Evolutionary conservation across 2,329 filamentous ascomycete species (phyloP), one percentile per base, ranked within the genome.

Genomic region (Fusarium poae): DNA sequence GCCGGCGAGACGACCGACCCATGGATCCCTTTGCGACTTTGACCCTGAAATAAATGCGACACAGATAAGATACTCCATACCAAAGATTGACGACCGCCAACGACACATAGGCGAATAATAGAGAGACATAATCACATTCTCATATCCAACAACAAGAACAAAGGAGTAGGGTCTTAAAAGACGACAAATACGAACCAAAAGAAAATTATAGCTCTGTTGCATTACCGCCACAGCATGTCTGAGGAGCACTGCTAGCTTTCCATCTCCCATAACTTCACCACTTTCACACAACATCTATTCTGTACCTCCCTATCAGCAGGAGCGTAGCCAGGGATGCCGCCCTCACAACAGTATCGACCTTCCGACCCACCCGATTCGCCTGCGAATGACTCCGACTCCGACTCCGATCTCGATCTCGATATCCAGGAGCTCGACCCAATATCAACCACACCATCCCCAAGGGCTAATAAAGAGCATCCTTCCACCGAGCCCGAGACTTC

Each of bases 391-490:
- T 92, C 90, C 77, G 92, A 94, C 77, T 92, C 90, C 77, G 92
- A 94, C 58, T 79, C 80, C 66, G 91, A 95, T 77, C 87, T 96
- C 74, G 91, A 94, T 74, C 85, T 96, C 73, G 91, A 93, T 75
- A 85, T 93, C 72, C 86, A 93, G 75, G 92, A 95, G 83, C 89
- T 96, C 71, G 92, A 94, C 76, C 91, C 92, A 76, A 76, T 80
- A 62, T 80, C 81, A n/a, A 75, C 76, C 69, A 74, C 77, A 72
- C 74, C 78, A 71, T 65, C 76, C 62, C 72, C 77, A 49, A 76
- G 75, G 48, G 65, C 75, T 43, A 71, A 67, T 48, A 76, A 76
- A 66, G 77, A 77, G 45, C 72, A 57, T 42, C 57, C 68, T 35
- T 67, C 73, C 21, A 46, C 69, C 30, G 82, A 85, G 70, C 80